A percentile compares a stretch with the other conserved stretches of the same genome.
These are phyloP conservation scores for Singerocomus inundabilis DNA, from an alignment of 1,284 basidiomycete species.

Conservation along the genomic window DNA sequence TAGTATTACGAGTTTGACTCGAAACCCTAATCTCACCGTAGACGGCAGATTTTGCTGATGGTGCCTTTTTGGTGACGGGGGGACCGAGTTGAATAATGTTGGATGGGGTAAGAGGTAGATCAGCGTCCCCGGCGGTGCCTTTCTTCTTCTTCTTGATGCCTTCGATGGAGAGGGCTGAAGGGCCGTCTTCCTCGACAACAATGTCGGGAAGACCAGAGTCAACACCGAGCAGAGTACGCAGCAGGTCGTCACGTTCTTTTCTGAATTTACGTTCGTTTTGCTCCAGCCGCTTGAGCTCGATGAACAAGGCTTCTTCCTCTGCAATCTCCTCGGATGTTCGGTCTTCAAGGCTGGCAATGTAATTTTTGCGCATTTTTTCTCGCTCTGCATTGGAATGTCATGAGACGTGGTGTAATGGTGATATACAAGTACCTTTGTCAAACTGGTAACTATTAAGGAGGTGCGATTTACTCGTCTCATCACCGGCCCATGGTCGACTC, in stretches of 20 bases:
- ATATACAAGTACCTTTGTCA: constrained; percentile 65
- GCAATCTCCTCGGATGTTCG: constrained; percentile 87
- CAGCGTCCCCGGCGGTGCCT: constrained; percentile 43
- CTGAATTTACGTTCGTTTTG: constrained; percentile 90
- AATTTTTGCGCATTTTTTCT: constrained; percentile 87
- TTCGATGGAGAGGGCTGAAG: constrained; percentile 43
- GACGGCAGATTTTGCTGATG: constrained; percentile 52
- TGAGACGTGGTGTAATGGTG: not conserved
- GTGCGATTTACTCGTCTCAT: constrained; percentile 68
- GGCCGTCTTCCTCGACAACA: constrained; percentile 59
- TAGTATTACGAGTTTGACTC: constrained; percentile 1
- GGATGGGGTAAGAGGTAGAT: constrained; percentile 57
- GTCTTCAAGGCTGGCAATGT: constrained; percentile 81
- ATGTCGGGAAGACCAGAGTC: constrained; percentile 82
- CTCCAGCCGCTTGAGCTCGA: constrained; percentile 92
- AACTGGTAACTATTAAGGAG: constrained; percentile 75
- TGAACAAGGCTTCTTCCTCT: constrained; percentile 94
- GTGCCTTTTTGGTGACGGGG: constrained; percentile 45
- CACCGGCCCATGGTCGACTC: constrained; percentile 78
- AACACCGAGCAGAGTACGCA: constrained; percentile 80
- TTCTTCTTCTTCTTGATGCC: constrained; percentile 50
- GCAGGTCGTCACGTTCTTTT: constrained; percentile 86
- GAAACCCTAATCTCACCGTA: constrained; percentile 46
- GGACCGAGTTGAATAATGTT: constrained; percentile 42
- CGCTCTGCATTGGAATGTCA: constrained; percentile 54